Evolutionary conservation across 208 protist species (phyloP).

Genomic region (Leishmania lainsoni): DNA sequence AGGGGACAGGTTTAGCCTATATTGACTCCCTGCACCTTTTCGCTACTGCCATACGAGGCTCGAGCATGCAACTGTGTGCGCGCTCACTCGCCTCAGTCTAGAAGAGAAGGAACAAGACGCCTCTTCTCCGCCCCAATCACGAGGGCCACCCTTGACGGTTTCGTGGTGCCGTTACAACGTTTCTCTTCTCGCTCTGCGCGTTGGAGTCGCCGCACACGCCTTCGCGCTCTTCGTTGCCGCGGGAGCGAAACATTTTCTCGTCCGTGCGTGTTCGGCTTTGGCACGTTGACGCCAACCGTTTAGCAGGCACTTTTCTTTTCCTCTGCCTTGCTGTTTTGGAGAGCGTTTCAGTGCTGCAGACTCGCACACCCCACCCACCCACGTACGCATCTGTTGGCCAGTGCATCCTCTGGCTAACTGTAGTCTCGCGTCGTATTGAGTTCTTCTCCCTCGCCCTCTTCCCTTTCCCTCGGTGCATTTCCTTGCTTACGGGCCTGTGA

Average conservation of each 20-base stretch:
- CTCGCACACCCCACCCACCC: background rate
- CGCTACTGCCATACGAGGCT: background rate
- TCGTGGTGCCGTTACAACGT: background rate
- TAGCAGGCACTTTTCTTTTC: background rate
- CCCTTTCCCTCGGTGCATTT: background rate
- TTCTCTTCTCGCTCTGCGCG: background rate
- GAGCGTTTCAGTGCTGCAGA: background rate
- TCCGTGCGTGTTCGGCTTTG: no score
- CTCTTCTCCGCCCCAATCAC: background rate
- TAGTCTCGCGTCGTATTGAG: background rate
- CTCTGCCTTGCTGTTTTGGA: background rate
- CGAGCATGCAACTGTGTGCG: background rate
- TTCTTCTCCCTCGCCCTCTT: background rate
- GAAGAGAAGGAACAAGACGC: background rate
- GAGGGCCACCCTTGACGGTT: background rate
- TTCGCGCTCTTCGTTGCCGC: slow-evolving; percentile 4
- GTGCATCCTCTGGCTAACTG: background rate
- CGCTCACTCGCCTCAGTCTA: background rate
- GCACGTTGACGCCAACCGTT: background rate
- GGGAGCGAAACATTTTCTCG: background rate
- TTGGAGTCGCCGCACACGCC: background rate
- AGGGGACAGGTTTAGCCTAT: no score
- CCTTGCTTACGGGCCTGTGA: background rate
- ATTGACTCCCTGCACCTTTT: background rate
- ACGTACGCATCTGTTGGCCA: background rate